Evolutionary conservation across 305 asterid species (phyloP).

Genomic region (Rubia peregrina): DNA sequence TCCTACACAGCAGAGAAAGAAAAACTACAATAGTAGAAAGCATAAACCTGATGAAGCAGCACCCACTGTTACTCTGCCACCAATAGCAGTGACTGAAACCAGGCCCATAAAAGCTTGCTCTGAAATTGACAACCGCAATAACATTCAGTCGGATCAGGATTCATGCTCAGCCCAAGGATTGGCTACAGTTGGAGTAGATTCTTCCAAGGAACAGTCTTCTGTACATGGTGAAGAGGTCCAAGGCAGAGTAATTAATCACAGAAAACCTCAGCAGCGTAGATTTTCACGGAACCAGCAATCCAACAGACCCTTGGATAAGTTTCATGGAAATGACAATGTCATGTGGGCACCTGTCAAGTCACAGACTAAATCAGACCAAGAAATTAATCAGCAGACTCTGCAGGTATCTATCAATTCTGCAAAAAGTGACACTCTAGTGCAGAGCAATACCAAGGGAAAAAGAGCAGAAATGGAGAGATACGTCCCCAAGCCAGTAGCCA

Average conservation of each 20-base stretch:
- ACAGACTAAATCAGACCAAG: constrained; percentile 58
- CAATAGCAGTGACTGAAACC: constrained; percentile 23
- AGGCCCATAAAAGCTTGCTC: constrained; percentile 27
- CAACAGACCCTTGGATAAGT: constrained; percentile 52
- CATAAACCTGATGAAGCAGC: constrained; percentile 45
- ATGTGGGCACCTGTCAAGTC: constrained; percentile 92
- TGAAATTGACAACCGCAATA: constrained; percentile 35
- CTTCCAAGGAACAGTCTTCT: constrained; percentile 34
- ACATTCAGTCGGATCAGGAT: constrained; percentile 32
- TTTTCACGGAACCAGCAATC: constrained; percentile 57
- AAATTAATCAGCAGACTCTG: constrained; percentile 32
- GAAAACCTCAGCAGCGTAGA: constrained; percentile 69
- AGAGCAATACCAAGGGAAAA: constrained; percentile 59
- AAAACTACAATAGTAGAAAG: constrained; percentile 43
- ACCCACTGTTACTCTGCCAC: constrained; percentile 26
- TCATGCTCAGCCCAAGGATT: constrained; percentile 27
- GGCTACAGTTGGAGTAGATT: constrained; percentile 30
- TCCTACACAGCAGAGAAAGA: constrained; percentile 51
- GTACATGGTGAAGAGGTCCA: constrained; percentile 44
- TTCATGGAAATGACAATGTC: constrained; percentile 51
- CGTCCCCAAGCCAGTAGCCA: constrained; percentile 88
- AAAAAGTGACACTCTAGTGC: constrained; percentile 40
- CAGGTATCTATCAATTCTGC: constrained; percentile 32
- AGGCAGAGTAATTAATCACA: constrained; percentile 42
- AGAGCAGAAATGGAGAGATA: constrained; percentile 97